Evolutionary conservation across 1,284 basidiomycete species (phyloP), one percentile per base, ranked within the genome.

Genomic region (Cryptococcus sp.): DNA sequence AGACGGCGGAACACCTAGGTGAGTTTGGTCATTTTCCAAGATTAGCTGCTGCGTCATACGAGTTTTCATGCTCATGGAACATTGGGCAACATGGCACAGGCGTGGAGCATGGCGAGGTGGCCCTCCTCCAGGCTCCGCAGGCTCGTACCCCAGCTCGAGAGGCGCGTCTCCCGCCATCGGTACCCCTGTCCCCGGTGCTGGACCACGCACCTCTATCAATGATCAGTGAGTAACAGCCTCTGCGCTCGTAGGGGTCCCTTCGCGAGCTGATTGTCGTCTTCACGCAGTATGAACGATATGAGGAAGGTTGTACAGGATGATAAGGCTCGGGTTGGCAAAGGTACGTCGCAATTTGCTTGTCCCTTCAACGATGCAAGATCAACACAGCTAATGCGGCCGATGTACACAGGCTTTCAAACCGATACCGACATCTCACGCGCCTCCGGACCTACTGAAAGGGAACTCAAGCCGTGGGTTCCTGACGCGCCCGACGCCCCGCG

Each of bases 391-490:
- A 19, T 19, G 45, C 11, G 41, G 19, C 6, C 40, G 10, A n/a
- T 39, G n/a, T 20, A 7, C 47, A 11, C 75, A 89, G 91, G 85
- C 40, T 94, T 96, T 83, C 85, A 89, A 66, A 96, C 91, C 27
- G 93, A 96, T 74, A 82, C 85, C 19, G 93, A 95, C 68, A 95
- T 96, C 69, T 86, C 85, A 65, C 83, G 83, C 65, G 82, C 69
- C 1, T 55, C 81, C 53, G 76, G 77, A 19, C 56, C 54, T 51
- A 60, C 64, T 50, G 89, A 91, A 69, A 88, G 91, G 55, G 91
- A 92, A 69, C 81, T 95, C 47, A 87, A 92, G 73, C 87, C 88
- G 7, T 95, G 93, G 93, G 82, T 85, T 52, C 75, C 80, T 8
- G 77, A 80, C 45, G 30, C 60, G 47, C 50, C 68, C 19, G 55